These are phyloP conservation scores for Hemileccinum impolitum DNA, from an alignment of 768 basidiomycete species.

Conservation along the genomic window DNA sequence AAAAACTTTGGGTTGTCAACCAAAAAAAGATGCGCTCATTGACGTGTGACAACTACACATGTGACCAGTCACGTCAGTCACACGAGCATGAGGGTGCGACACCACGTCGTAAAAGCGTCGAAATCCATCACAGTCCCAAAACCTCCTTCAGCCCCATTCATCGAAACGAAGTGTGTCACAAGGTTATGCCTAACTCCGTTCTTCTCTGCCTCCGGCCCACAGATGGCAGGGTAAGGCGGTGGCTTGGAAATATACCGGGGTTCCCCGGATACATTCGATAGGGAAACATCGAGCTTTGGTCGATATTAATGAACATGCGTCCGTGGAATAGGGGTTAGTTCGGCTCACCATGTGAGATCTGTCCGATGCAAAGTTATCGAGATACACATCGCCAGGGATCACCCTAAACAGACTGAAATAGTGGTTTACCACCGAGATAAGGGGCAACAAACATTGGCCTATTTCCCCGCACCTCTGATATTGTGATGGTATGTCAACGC, in stretches of 20 bases:
- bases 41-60: constrained; percentile 11
- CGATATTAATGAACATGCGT: background rate
- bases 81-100: constrained; percentile 16
- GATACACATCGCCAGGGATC: constrained; percentile 46
- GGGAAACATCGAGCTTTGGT: constrained; percentile 6
- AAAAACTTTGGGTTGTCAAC: constrained; percentile 3
- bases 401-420: constrained; percentile 56
- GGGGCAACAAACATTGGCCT: background rate
- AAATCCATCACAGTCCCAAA: constrained; percentile 44
- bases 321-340: constrained; percentile 10
- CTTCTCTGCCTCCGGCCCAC: constrained; percentile 41
- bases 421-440: constrained; percentile 6
- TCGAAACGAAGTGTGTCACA: constrained; percentile 56
- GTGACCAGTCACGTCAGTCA: constrained; percentile 25
- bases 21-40: constrained; percentile 20
- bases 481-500: constrained; percentile 24
- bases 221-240: constrained; percentile 48
- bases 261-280: constrained; percentile 8
- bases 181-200: constrained; percentile 47
- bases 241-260: constrained; percentile 41
- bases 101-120: constrained; percentile 21
- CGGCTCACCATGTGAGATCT: constrained; percentile 67
- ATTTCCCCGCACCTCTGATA: constrained; percentile 44
- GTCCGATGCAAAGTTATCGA: constrained; percentile 68
- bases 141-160: constrained; percentile 33